A percentile compares a stretch with the other conserved stretches of the same genome.
These are phyloP conservation scores for Trichomonascaceae sp. DNA, from an alignment of 1,139 yeast species.

Conservation along the genomic window DNA sequence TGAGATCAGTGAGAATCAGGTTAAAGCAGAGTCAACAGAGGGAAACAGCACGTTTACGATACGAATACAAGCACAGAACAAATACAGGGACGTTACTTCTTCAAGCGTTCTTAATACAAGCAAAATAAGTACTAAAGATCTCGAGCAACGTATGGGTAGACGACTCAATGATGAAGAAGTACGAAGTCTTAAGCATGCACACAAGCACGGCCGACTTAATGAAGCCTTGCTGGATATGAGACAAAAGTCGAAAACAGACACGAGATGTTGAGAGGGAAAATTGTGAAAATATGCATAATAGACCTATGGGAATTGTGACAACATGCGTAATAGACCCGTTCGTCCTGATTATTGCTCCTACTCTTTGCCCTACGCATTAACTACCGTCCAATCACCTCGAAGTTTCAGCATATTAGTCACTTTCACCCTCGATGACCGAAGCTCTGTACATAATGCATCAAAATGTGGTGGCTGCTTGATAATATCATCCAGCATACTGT, in stretches of 20 bases:
- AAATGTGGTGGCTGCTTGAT: constrained; percentile 55
- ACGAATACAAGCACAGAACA: constrained; percentile 21
- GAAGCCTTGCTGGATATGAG: constrained; percentile 39
- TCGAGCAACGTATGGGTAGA: constrained; percentile 30
- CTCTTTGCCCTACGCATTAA: constrained; percentile 18
- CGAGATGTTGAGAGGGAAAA: constrained; percentile 27
- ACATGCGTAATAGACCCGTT: neutral
- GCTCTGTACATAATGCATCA: constrained; percentile 68
- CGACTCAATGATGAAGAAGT: constrained; percentile 29
- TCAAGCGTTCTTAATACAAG: constrained; percentile 15
- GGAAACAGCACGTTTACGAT: constrained; percentile 11
- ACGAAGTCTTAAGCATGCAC: constrained; percentile 31
- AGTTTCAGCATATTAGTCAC: constrained; percentile 32
- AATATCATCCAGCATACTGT: constrained; percentile 40
- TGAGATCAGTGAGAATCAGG: neutral
- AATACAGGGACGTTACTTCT: constrained; percentile 19
- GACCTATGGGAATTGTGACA: neutral
- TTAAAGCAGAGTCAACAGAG: neutral
- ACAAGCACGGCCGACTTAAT: constrained; percentile 36
- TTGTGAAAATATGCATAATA: neutral
- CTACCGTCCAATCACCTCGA: constrained; percentile 28
- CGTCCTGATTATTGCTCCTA: neutral
- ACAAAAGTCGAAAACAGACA: constrained; percentile 34
- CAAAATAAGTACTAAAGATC: constrained; percentile 25
- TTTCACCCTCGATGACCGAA: constrained; percentile 51